Conservation (phyloP, 305 asterid genomes). For the Solanum hybrid region DNA sequence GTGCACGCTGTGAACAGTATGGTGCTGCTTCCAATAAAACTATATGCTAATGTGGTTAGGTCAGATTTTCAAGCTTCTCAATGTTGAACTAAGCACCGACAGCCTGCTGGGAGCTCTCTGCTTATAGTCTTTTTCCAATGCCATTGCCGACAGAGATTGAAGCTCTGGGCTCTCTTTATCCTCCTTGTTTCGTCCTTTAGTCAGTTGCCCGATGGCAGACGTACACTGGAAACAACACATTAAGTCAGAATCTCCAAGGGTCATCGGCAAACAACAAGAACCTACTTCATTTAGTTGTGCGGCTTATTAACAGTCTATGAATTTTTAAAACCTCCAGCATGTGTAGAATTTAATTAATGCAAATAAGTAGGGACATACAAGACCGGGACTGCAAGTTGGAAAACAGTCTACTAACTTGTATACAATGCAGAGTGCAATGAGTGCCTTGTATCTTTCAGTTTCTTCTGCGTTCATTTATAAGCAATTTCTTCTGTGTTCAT, state of each 20-base stretch:
- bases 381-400: neutral
- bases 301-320: neutral
- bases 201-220: slow-evolving; percentile 67
- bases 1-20: neutral
- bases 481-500: neutral
- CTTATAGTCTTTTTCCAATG: slow-evolving; percentile 68
- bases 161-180: slow-evolving; percentile 74
- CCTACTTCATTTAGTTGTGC: neutral
- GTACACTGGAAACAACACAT: slow-evolving; percentile 45
- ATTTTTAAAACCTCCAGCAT: neutral
- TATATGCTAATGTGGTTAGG: slow-evolving; percentile 24
- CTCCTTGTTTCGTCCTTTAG: slow-evolving; percentile 82
- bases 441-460: neutral
- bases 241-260: slow-evolving; percentile 6
- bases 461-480: neutral
- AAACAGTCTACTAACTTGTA: neutral
- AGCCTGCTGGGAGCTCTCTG: slow-evolving; percentile 54
- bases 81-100: slow-evolving; percentile 40
- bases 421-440: neutral
- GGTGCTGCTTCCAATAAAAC: neutral
- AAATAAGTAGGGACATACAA: neutral
- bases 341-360: neutral
- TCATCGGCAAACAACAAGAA: neutral
- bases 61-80: slow-evolving; percentile 65
- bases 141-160: slow-evolving; percentile 60